Conservation (phyloP, 2,329 filamentous ascomycete genomes). For the Colletotrichum sp. region DNA sequence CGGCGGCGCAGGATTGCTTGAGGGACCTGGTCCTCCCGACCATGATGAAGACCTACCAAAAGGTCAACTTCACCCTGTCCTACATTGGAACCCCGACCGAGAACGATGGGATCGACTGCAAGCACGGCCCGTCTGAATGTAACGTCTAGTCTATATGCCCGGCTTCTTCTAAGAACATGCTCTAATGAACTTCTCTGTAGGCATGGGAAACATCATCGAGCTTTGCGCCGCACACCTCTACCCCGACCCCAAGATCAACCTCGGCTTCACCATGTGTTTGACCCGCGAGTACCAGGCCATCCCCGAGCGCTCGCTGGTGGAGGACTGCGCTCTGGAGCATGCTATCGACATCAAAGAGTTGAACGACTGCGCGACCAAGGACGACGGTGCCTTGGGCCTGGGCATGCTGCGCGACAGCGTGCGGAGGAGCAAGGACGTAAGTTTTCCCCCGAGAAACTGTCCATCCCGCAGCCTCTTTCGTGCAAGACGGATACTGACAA, state of each 20-base stretch:
- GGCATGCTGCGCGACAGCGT: conserved; percentile 72
- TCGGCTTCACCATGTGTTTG: conserved; percentile 94
- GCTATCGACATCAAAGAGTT: conserved; percentile 82
- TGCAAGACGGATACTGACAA: background rate
- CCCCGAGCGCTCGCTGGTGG: conserved; percentile 76
- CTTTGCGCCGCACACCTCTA: conserved; percentile 87
- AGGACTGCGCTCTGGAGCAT: conserved; percentile 90
- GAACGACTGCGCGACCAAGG: conserved; percentile 80
- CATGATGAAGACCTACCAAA: conserved; percentile 81
- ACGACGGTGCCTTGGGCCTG: conserved; percentile 75
- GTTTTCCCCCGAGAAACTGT: conserved; percentile 3
- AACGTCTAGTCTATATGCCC: conserved; percentile 18
- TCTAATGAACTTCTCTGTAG: conserved; percentile 24
- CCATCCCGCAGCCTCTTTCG: background rate
- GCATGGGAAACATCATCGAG: conserved; percentile 92
- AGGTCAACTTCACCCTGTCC: conserved; percentile 89
- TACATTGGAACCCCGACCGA: conserved; percentile 84
- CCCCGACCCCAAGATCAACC: conserved; percentile 82
- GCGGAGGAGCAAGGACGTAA: conserved; percentile 63
- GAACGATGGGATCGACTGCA: conserved; percentile 86
- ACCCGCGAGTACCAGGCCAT: conserved; percentile 77
- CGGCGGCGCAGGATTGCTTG: conserved; percentile 69
- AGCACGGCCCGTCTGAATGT: conserved; percentile 86
- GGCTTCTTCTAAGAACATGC: background rate
- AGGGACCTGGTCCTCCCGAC: conserved; percentile 80